Base-by-base conservation (phyloP, 2,329 filamentous ascomycete species). In the Coniosporium tulheliwenetii region DNA sequence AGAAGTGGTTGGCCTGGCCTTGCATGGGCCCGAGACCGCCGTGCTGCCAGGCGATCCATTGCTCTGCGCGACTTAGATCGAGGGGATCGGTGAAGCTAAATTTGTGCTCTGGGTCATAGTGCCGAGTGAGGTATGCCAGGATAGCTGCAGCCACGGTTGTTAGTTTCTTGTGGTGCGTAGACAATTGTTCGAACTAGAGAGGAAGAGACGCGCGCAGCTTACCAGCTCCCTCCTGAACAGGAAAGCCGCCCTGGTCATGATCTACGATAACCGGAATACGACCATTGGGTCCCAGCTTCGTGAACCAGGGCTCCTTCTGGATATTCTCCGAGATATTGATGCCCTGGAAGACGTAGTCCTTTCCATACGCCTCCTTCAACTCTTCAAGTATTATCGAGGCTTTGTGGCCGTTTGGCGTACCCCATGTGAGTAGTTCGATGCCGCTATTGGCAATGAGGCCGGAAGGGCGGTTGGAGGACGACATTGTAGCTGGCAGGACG, bases 271-370 rank as follows among this genome's bases (percentile, higher is more conserved):
- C 75, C 2, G 77, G 75, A 48, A 80, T 79, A 12, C 75, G 68
- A 2, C 77, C 77, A 55, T 81, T 82, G 32, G 77, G 76, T 44
- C 70, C 70, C 29, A 77, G 53, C 32, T 70, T 70, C 0, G 69
- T 74, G 61, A 73, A 81, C 77, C 77, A 81, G 1, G 69, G 64
- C 62, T 80, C 67, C 56, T 81, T 81, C 49, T 81, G 78, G 26
- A 76, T 69, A 59, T 78, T 77, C 50, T 75, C 65, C 43, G 52
- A 50, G 47, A 77, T 80, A 57, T 78, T 66, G 55, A 81, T 66
- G 42, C 53, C 50, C 49, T 80, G 75, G 49, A 58, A 70, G 4
- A 70, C 70, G 57, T 79, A 81, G 10, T 72, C 63, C 43, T 66
- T 63, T 40, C 73, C 74, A 45, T 81, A 81, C 10, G 71, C 70